phyloP scores from a whole-genome alignment of 2,329 filamentous ascomycete species.

The Venturiaceae sp. region DNA sequence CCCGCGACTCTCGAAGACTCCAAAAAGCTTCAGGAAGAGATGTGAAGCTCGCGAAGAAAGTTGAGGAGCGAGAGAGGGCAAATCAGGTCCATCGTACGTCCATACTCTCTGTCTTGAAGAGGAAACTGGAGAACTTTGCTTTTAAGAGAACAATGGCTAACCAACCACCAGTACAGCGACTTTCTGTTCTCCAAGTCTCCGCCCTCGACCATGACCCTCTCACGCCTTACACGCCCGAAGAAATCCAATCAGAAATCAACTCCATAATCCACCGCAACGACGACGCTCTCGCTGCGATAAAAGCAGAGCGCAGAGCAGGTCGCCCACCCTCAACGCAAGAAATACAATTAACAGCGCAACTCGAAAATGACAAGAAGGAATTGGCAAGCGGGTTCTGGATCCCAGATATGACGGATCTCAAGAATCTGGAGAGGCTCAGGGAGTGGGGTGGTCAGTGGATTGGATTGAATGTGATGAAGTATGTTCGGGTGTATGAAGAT shows the following conservation, averaged over 20 bases:
- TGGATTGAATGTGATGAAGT: slow-evolving; percentile 64
- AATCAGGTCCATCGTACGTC: slow-evolving; percentile 63
- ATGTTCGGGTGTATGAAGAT: slow-evolving; percentile 60
- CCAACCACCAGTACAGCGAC: slow-evolving; percentile 36
- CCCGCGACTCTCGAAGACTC: slow-evolving; percentile 73
- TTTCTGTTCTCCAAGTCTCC: slow-evolving; percentile 17
- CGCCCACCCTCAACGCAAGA: slow-evolving; percentile 70
- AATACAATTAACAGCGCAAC: slow-evolving; percentile 64
- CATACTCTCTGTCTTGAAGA: not conserved
- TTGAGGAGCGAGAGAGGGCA: slow-evolving; percentile 58
- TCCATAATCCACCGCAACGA: slow-evolving; percentile 52
- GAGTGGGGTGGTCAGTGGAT: slow-evolving; percentile 81
- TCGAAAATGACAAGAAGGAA: slow-evolving; percentile 65
- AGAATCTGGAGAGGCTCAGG: slow-evolving; percentile 55
- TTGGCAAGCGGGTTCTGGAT: slow-evolving; percentile 78
- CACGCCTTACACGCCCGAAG: not conserved
- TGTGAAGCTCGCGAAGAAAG: slow-evolving; percentile 67
- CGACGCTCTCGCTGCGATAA: slow-evolving; percentile 56
- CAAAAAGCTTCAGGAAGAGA: slow-evolving; percentile 73
- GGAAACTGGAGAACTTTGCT: not conserved
- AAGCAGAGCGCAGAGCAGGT: slow-evolving; percentile 64
- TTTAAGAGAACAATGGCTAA: not conserved
- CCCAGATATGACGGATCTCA: slow-evolving; percentile 62
- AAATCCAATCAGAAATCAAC: slow-evolving; percentile 33
- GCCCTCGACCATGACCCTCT: not conserved